Percentiles rank a stretch among this genome's conserved stretches.
Conservation (phyloP, 176 grass and related monocot species). For the Aegilops bicornis region DNA sequence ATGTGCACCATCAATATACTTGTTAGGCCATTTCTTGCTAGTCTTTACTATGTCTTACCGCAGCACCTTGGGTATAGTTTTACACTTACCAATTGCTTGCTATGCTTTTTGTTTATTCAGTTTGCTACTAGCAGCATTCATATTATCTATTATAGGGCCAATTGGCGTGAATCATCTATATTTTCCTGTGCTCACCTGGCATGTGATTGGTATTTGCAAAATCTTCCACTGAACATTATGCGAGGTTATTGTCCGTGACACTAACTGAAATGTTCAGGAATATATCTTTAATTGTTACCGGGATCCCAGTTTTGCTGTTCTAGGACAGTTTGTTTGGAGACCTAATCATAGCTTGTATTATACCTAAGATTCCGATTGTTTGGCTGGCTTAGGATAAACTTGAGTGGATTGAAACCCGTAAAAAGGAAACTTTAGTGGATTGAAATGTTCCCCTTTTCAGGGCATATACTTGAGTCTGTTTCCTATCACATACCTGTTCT, state of each 20-base stretch:
- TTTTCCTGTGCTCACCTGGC: background rate
- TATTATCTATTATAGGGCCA: background rate
- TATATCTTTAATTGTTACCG: background rate
- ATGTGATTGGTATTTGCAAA: background rate
- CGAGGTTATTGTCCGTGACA: background rate
- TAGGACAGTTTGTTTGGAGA: background rate
- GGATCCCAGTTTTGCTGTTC: background rate
- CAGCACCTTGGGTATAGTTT: background rate
- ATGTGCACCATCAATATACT: background rate
- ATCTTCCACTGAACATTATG: background rate
- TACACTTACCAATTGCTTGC: background rate
- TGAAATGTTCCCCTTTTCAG: background rate
- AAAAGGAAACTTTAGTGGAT: background rate
- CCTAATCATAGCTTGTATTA: background rate
- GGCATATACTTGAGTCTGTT: background rate
- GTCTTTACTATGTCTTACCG: background rate
- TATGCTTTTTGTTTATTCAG: constrained; percentile 18
- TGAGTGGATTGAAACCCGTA: background rate
- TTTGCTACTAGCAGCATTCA: background rate
- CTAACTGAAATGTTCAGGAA: background rate
- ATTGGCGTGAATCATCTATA: background rate
- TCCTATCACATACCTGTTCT: background rate
- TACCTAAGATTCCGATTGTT: background rate
- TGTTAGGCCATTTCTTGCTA: background rate
- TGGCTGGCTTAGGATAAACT: background rate